phyloP scores from a whole-genome alignment of 305 asterid species.

The Stenogyne calaminthoides region DNA sequence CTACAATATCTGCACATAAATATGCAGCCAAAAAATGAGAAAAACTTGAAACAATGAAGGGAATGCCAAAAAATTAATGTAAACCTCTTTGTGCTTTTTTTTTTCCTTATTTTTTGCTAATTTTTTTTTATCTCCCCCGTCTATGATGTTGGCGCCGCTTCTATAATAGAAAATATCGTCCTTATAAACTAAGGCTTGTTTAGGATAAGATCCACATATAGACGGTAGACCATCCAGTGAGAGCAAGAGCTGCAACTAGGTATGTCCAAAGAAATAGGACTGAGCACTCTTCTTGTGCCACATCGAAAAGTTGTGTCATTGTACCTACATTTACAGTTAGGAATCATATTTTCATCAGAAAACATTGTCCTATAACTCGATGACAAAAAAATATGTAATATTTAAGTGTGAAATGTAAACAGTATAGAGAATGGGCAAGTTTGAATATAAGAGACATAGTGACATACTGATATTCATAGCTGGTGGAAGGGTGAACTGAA shows the following conservation, averaged over 20 bases:
- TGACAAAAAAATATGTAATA: background rate
- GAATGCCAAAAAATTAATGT: background rate
- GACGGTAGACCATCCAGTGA: slow-evolving; percentile 82
- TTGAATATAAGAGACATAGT: background rate
- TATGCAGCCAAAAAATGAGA: background rate
- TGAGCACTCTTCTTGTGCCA: slow-evolving; percentile 88
- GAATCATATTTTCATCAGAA: background rate
- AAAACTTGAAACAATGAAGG: slow-evolving; percentile 13
- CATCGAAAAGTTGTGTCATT: slow-evolving; percentile 82
- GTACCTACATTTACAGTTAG: slow-evolving; percentile 52
- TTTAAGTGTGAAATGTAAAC: background rate
- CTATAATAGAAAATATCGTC: background rate
- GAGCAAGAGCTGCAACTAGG: slow-evolving; percentile 67
- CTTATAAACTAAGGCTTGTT: background rate
- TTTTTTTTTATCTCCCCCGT: background rate
- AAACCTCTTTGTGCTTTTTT: no score
- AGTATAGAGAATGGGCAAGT: background rate
- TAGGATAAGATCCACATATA: slow-evolving; percentile 84
- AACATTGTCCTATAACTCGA: background rate
- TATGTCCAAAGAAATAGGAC: slow-evolving; percentile 84
- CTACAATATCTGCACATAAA: background rate
- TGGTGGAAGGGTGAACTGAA: slow-evolving; percentile 83
- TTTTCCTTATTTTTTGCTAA: background rate
- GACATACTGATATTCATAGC: slow-evolving; percentile 85
- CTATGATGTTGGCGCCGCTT: background rate